Evolutionary conservation across 306 rosid species (phyloP), one percentile per base, ranked within the genome.

Genomic region (Fragaria iinumae): DNA sequence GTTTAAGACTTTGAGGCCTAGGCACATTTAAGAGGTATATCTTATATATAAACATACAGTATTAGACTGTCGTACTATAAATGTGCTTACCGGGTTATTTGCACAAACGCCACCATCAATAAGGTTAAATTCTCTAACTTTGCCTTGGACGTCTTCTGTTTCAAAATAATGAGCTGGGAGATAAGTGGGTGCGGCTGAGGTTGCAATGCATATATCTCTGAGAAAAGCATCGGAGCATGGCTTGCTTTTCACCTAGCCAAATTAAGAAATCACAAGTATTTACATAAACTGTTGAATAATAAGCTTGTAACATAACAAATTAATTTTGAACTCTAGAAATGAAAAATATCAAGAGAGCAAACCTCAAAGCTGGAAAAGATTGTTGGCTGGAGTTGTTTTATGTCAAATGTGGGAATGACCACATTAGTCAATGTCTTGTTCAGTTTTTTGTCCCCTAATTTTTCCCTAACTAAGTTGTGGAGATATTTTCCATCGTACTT

Each of bases 151-250:
- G n/a, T 86, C 79, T 47, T 75, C 50, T 53, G 85, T 87, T 76
- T 87, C 79, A 48, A 90, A 88, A 80, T 70, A 76, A 80, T 90
- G 85, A 74, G 96, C 87, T 4, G 91, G 96, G 50, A 88, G 86
- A 77, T 88, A 87, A 20, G 96, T 90, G 4, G 91, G 96, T 34
- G 96, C 91, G 1, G 96, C 96, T 1, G 93, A 90, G 2, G 96
- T 90, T 27, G 83, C 73, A 9, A 88, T 89, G 85, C 93, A 83
- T 80, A 90, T 84, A 60, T 90, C 96, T 13, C 81, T 77, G n/a
- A 85, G 70, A 20, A 39, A 53, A 0, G 83, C 88, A 71, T 88
- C 77, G n/a, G 73, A 14, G 2, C 21, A 53, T 8, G 84, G 84
- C 14, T 76, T 39, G 3, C 76, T 49, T 78, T 84, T 77, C 69